Evolutionary conservation across 2,329 filamentous ascomycete species (phyloP), one percentile per base, ranked within the genome.

Genomic region (Fusarium palustre): DNA sequence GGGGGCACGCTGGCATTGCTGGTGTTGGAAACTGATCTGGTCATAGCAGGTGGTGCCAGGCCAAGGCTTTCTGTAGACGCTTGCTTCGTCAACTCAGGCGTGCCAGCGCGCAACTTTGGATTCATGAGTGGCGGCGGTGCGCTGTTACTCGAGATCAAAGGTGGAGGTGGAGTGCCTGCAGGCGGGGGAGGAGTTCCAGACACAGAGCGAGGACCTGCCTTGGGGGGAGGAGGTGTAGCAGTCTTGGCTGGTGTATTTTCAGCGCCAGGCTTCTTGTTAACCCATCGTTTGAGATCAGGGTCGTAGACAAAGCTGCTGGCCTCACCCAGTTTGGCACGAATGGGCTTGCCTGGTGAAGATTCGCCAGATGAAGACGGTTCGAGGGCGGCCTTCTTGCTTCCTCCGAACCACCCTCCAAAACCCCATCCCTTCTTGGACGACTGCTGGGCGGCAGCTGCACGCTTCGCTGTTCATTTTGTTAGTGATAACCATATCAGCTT

Each of bases 231-330:
- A 2, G 95, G 92, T 0, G 94, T 90, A 2, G 90, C 89, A 47
- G 86, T 83, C 68, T 88, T 86, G 5, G 87, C 82, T 28, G 86
- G 82, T 11, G 82, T 81, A 43, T 87, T 87, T 56, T 91, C 90
- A 10, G 88, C 86, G 15, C 90, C 90, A 13, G 89, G 88, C 78
- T 97, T 97, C 84, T 97, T 97, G 83, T 99, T 98, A 78, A 99
- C 86, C 97, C 97, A 99, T 78, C 96, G 94, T 83, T 97, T 97
- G 54, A 97, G 87, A n/a, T 97, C 92, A 4, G 94, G 92, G 76
- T 99, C 96, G 75, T 96, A 99, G 71, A 95, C 91, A 79, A 99
- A 97, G 46, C 90, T 93, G 79, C 89, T 97, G 76, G 96, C 89
- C 79, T 99, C 97, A 65, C 95, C 97, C 11, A 99, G 87, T 76